Percentiles rank a stretch among this genome's conserved stretches.
Evolutionary conservation across 352 stramenopile species (phyloP).

Genomic region (Phytophthora rubi): DNA sequence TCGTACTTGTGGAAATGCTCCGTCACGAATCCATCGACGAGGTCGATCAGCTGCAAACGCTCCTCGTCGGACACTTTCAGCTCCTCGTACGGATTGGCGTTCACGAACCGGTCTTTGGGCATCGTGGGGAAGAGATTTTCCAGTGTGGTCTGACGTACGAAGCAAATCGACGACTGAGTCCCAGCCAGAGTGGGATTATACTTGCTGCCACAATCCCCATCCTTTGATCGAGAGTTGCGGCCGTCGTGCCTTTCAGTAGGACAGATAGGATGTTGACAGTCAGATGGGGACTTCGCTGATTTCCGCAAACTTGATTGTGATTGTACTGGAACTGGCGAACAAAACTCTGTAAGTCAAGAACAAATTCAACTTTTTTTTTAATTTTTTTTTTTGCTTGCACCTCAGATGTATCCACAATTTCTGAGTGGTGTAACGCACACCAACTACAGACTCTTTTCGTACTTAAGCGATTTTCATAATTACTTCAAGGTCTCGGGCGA

Average conservation of each 20-base stretch:
- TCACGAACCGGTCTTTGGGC: conserved; percentile 24
- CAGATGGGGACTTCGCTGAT: background rate
- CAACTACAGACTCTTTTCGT: background rate
- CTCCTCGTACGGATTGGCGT: conserved; percentile 23
- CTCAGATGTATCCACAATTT: conserved; percentile 6
- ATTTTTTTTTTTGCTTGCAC: background rate
- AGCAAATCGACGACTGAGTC: conserved; percentile 19
- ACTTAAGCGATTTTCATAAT: background rate
- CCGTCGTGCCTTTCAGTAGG: background rate
- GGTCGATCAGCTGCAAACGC: conserved; percentile 21
- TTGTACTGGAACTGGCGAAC: too few species aligned
- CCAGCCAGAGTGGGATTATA: background rate
- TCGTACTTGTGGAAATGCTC: conserved; percentile 34
- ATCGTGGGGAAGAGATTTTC: conserved; percentile 1
- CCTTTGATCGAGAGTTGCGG: background rate
- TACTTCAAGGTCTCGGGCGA: too few species aligned
- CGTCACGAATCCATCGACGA: conserved; percentile 20
- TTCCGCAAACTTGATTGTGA: background rate
- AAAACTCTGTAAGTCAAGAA: too few species aligned
- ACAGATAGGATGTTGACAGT: background rate
- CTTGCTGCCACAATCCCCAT: background rate
- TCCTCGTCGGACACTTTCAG: conserved; percentile 23
- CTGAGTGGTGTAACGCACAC: background rate
- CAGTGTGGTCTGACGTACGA: background rate
- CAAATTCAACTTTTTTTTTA: too few species aligned